Evolutionary conservation across 2,329 filamentous ascomycete species (phyloP).

Genomic region (Venturia effusa): DNA sequence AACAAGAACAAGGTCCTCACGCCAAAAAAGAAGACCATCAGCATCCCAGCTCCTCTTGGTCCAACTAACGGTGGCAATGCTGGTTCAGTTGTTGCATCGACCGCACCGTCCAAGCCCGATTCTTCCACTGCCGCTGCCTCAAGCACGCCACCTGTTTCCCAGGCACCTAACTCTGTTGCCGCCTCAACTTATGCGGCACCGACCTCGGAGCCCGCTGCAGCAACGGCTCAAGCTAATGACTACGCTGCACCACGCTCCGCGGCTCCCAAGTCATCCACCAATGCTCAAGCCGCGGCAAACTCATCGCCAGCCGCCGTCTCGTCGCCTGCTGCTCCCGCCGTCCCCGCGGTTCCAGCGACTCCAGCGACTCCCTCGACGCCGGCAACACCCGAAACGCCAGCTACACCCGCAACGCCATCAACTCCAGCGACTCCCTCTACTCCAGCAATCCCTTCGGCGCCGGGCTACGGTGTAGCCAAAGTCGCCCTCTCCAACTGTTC

Average conservation of each 20-base stretch:
- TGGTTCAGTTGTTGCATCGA: background rate
- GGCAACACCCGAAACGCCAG: background rate
- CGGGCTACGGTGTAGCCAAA: background rate
- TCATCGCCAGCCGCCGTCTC: background rate
- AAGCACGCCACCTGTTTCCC: background rate
- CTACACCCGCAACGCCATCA: background rate
- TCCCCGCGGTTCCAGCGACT: background rate
- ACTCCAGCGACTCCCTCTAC: background rate
- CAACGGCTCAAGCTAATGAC: background rate
- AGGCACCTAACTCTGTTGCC: background rate
- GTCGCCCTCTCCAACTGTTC: background rate
- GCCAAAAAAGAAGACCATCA: conserved; percentile 18
- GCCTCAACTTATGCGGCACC: background rate
- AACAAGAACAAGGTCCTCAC: conserved; percentile 31
- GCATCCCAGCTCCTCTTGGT: conserved; percentile 1
- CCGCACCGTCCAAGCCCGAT: background rate
- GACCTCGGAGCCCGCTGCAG: background rate
- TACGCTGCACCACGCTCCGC: background rate
- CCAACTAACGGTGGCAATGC: background rate
- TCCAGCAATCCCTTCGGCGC: background rate
- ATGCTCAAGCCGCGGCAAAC: background rate
- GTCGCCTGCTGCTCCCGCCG: background rate
- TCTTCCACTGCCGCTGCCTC: background rate
- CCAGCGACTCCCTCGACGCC: background rate
- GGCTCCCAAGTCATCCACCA: background rate